These are phyloP conservation scores for Nicotiana undulata DNA, from an alignment of 257 asterid species.

Conservation along the genomic window DNA sequence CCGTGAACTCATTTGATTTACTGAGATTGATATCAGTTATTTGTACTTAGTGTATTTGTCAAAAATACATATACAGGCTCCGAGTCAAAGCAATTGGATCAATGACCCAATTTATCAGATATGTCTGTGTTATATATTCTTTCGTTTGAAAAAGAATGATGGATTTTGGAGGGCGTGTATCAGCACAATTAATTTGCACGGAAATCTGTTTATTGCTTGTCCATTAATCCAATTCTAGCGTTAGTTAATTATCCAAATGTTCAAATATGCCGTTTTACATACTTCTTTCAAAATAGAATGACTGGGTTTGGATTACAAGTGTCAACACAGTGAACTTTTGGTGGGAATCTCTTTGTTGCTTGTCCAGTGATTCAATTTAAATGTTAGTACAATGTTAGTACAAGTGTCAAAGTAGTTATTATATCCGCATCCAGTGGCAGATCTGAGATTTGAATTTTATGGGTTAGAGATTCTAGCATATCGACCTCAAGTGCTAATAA, in stretches of 20 bases:
- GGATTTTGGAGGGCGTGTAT: background rate
- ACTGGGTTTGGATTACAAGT: background rate
- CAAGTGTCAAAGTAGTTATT: too few species aligned
- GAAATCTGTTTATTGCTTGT: background rate
- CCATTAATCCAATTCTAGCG: conserved; percentile 12
- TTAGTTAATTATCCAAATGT: background rate
- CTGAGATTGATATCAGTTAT: too few species aligned
- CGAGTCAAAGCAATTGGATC: too few species aligned
- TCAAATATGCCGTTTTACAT: background rate
- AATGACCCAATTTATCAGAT: background rate
- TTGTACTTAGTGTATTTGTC: background rate
- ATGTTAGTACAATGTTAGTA: too few species aligned
- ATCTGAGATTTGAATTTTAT: too few species aligned
- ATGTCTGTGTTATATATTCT: background rate
- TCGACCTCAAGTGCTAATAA: too few species aligned
- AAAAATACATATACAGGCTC: too few species aligned
- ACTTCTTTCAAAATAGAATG: background rate
- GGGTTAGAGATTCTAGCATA: too few species aligned
- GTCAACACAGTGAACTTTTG: background rate
- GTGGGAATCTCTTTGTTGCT: too few species aligned
- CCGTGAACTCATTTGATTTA: too few species aligned
- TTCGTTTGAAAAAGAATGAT: background rate
- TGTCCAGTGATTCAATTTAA: too few species aligned
- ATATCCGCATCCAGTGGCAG: too few species aligned
- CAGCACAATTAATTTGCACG: background rate